These are phyloP conservation scores for Takashimella tepidaria DNA, from an alignment of 1,284 basidiomycete species.

Conservation along the genomic window DNA sequence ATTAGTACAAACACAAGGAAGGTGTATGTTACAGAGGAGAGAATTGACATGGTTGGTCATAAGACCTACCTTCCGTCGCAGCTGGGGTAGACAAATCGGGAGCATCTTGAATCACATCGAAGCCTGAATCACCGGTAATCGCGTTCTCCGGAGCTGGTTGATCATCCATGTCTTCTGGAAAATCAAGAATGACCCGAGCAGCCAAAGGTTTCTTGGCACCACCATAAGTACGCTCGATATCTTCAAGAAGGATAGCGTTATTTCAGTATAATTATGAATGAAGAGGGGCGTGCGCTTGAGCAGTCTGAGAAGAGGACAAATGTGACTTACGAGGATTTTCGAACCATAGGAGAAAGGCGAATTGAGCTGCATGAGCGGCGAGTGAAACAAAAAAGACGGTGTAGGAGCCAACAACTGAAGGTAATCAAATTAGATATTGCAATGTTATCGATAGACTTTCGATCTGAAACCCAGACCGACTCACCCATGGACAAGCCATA, in stretches of 20 bases:
- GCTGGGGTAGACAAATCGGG: slow-evolving; percentile 53
- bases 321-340: slow-evolving; percentile 85
- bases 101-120: slow-evolving; percentile 6
- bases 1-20: neutral
- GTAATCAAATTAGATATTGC: neutral
- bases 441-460: neutral
- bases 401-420: slow-evolving; percentile 58
- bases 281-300: neutral
- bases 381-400: slow-evolving; percentile 88
- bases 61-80: slow-evolving; percentile 66
- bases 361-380: slow-evolving; percentile 88
- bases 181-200: slow-evolving; percentile 62
- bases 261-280: slow-evolving; percentile 14
- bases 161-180: slow-evolving; percentile 3
- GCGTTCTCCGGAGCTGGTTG: slow-evolving; percentile 4
- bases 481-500: slow-evolving; percentile 72
- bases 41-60: slow-evolving; percentile 18
- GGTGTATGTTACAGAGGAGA: neutral
- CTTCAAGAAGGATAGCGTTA: slow-evolving; percentile 53
- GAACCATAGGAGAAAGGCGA: slow-evolving; percentile 92
- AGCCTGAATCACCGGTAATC: slow-evolving; percentile 6
- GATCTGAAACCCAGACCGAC: slow-evolving; percentile 47
- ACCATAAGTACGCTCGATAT: slow-evolving; percentile 88
- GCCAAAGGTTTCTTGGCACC: slow-evolving; percentile 75
- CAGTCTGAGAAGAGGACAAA: slow-evolving; percentile 8